phyloP scores from a whole-genome alignment of 1,284 basidiomycete species.

The Cutaneotrichosporon sp. region DNA sequence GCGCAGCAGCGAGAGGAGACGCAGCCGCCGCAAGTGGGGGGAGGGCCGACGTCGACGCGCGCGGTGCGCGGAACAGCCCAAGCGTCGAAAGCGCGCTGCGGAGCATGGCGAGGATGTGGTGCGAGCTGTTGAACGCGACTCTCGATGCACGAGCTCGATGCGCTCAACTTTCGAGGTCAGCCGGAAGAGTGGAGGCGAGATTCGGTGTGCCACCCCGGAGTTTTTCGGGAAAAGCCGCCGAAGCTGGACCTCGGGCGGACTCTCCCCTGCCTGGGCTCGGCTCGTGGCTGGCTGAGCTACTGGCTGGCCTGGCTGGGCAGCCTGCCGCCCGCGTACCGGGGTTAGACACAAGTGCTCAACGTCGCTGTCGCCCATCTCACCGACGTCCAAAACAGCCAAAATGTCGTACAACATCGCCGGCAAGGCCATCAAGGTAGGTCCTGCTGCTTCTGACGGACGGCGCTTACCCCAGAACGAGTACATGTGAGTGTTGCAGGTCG shows the following conservation, averaged over 20 bases:
- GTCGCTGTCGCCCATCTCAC: no score
- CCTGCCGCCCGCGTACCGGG: no score
- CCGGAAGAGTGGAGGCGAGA: not conserved
- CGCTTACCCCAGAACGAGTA: slow-evolving; percentile 38
- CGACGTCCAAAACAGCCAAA: slow-evolving; percentile 16
- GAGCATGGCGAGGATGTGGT: slow-evolving; percentile 20
- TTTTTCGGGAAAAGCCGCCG: slow-evolving; percentile 4
- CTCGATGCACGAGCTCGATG: no score
- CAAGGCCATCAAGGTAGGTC: slow-evolving; percentile 47
- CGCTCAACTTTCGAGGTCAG: not conserved
- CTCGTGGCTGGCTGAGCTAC: not conserved
- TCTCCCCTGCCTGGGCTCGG: no score
- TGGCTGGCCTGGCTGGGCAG: slow-evolving; percentile 3
- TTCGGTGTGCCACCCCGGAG: slow-evolving; percentile 4
- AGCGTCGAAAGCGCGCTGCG: slow-evolving; percentile 3
- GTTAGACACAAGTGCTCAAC: no score
- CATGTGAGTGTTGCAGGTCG: slow-evolving; percentile 28
- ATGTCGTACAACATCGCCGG: slow-evolving; percentile 51
- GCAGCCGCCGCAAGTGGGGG: slow-evolving; percentile 9
- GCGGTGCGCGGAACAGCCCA: slow-evolving; percentile 11
- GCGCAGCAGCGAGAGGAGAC: not conserved
- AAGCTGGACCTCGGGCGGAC: not conserved
- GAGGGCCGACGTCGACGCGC: slow-evolving; percentile 1
- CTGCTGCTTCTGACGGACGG: not conserved
- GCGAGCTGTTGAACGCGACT: not conserved